Evolutionary conservation across 495 filamentous ascomycete species (phyloP).

Genomic region (Trichocladium uniseriatum): DNA sequence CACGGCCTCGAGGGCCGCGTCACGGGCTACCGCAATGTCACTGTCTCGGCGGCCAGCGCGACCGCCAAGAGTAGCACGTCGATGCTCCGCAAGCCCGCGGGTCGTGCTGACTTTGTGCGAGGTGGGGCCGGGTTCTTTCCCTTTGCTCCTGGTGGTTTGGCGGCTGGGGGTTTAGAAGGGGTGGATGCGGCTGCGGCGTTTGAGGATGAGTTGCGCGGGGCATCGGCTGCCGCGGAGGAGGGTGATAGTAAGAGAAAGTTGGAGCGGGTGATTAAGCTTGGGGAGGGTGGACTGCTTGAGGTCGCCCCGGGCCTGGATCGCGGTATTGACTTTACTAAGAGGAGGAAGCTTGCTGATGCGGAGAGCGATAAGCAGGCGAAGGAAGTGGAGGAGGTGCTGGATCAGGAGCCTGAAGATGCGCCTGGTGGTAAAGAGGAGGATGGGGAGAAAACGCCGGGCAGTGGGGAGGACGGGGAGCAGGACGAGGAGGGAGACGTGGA

Average conservation of each 20-base stretch:
- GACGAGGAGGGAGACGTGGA: slow-evolving; percentile 46
- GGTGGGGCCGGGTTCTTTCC: slow-evolving; percentile 93
- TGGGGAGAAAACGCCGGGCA: slow-evolving; percentile 19
- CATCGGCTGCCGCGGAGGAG: slow-evolving; percentile 20
- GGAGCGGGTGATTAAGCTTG: slow-evolving; percentile 74
- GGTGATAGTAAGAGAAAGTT: slow-evolving; percentile 45
- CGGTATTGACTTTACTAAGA: slow-evolving; percentile 65
- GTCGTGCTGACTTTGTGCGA: slow-evolving; percentile 85
- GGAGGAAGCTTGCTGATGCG: slow-evolving; percentile 45
- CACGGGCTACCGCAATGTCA: slow-evolving; percentile 90
- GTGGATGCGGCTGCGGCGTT: slow-evolving; percentile 71
- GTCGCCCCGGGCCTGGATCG: slow-evolving; percentile 73
- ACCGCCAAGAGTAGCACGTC: slow-evolving; percentile 97
- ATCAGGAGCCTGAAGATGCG: slow-evolving; percentile 54
- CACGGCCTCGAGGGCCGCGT: slow-evolving; percentile 91
- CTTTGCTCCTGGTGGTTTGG: slow-evolving; percentile 89
- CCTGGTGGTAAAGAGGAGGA: slow-evolving; percentile 34
- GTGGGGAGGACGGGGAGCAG: slow-evolving; percentile 32
- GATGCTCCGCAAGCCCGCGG: slow-evolving; percentile 75
- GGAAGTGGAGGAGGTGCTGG: slow-evolving; percentile 65
- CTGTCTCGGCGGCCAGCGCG: slow-evolving; percentile 78
- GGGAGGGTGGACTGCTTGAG: slow-evolving; percentile 71
- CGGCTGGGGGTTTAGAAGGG: slow-evolving; percentile 74
- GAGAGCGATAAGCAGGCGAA: slow-evolving; percentile 44
- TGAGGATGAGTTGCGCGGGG: slow-evolving; percentile 54